These are phyloP conservation scores for Kingdonia uniflora DNA, from an alignment of 164 flowering plant genomes.

Conservation along the genomic window DNA sequence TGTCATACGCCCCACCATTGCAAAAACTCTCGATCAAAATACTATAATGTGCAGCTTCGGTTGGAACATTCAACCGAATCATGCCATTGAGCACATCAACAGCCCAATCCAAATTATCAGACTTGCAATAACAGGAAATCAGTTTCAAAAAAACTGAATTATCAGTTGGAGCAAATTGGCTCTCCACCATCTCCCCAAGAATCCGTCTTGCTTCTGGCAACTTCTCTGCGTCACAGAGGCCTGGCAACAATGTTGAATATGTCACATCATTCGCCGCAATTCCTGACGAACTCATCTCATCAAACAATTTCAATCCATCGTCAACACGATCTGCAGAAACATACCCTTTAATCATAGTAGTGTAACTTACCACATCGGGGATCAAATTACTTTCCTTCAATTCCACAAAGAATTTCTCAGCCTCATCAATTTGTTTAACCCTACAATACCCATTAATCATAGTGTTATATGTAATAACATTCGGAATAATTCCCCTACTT, in stretches of 20 bases:
- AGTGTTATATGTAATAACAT: constrained; percentile 68
- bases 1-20: constrained; percentile 46
- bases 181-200: constrained; percentile 62
- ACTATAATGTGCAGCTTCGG: constrained; percentile 88
- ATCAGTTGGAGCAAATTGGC: constrained; percentile 55
- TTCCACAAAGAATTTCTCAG: constrained; percentile 64
- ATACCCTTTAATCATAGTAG: constrained; percentile 87
- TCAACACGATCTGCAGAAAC: constrained; percentile 51
- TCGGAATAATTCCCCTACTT: constrained; percentile 43
- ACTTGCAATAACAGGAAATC: constrained; percentile 48
- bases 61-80: constrained; percentile 59
- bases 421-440: constrained; percentile 62
- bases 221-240: constrained; percentile 71
- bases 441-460: constrained; percentile 63
- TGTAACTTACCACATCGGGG: constrained; percentile 72
- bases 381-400: constrained; percentile 59
- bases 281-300: constrained; percentile 61
- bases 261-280: constrained; percentile 65
- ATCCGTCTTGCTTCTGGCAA: constrained; percentile 52
- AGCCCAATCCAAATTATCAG: constrained; percentile 66
- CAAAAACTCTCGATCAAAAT: constrained; percentile 65
- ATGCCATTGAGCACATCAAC: constrained; percentile 66
- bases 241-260: constrained; percentile 65
- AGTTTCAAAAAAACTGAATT: constrained; percentile 53
- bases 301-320: constrained; percentile 54